Base-by-base conservation (phyloP, 352 stramenopile species). In the Globisporangium rhizosaccharum region DNA sequence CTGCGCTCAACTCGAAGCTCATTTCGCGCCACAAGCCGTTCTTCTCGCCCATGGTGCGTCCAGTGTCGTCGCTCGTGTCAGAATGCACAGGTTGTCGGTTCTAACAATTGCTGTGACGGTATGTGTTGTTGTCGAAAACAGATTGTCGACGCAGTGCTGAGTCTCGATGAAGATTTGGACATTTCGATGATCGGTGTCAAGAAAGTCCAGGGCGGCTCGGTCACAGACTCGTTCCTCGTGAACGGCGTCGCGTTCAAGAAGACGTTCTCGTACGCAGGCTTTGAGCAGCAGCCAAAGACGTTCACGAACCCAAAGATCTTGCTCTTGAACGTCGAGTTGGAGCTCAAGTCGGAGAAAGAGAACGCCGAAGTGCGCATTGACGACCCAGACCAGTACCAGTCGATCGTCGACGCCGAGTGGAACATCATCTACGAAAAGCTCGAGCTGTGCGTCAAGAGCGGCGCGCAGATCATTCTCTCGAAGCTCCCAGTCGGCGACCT, bases 371-470 rank as follows among this genome's bases (percentile, higher is more conserved):
- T 99, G 48, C 92, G 97, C 54, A 97, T 99, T 67, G 90, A 97
- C 46, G 95, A 98, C 77, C 97, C 97, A n/a, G 77, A 86, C 44
- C 84, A 98, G 71, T 99, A 99, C 85, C 97, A 99, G 82, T 97
- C 88, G 53, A 99, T 99, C 70, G 97, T 99, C 9, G 97, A 99
- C 67, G 97, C 97, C 23, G 97, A 99, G 79, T 99, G 97, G 97
- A 94, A 97, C 68, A 98, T 99, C 66, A 99, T 99, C 73, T 99
- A 99, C 79, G 96, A 99, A 63, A 99, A 99, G 73, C 82, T 98
- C 41, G 90, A 97, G 25, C 70, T 90, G 55, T 96, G 87, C 50
- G 85, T 95, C 41, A 81, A 90, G 46, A 97, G 76, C 51, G 96
- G 96, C 20, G 96, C 96, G 58, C 97, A 99, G 74, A 98, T 99